Conservation (phyloP, 257 asterid species). For the Lycium ferocissimum region DNA sequence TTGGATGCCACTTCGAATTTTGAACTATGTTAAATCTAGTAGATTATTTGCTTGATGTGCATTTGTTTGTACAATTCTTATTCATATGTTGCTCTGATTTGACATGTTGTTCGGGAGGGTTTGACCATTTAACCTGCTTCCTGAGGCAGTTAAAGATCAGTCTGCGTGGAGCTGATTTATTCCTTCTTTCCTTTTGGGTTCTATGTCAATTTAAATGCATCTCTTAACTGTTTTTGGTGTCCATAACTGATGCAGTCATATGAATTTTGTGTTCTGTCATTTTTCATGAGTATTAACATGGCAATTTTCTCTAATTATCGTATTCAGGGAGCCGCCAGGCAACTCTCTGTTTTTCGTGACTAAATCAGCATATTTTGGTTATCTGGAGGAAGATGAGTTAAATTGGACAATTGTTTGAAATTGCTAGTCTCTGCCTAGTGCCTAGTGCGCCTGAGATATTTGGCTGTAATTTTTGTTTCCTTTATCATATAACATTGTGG, state of each 20-base stretch:
- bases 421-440: conserved; percentile 51
- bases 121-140: not conserved
- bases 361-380: conserved; percentile 44
- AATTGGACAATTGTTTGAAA: conserved; percentile 64
- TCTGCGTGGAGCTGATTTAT: not conserved
- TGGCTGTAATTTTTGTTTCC: conserved; percentile 48
- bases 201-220: conserved; percentile 21
- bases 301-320: conserved; percentile 52
- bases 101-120: not conserved
- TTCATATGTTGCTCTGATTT: not conserved
- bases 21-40: conserved; percentile 18
- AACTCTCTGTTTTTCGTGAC: conserved; percentile 46
- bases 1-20: not conserved
- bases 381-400: conserved; percentile 54
- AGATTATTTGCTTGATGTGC: conserved; percentile 3
- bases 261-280: conserved; percentile 35
- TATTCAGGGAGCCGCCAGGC: conserved; percentile 80
- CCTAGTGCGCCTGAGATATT: conserved; percentile 49
- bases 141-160: not conserved
- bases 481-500: conserved; percentile 37
- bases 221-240: not conserved
- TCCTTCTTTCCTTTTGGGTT: conserved; percentile 19
- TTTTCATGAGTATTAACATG: conserved; percentile 53
- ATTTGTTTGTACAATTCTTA: conserved; percentile 16
- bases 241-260: not conserved